Conservation (phyloP, 2,329 filamentous ascomycete genomes). For the Cladosporium colombiae region DNA sequence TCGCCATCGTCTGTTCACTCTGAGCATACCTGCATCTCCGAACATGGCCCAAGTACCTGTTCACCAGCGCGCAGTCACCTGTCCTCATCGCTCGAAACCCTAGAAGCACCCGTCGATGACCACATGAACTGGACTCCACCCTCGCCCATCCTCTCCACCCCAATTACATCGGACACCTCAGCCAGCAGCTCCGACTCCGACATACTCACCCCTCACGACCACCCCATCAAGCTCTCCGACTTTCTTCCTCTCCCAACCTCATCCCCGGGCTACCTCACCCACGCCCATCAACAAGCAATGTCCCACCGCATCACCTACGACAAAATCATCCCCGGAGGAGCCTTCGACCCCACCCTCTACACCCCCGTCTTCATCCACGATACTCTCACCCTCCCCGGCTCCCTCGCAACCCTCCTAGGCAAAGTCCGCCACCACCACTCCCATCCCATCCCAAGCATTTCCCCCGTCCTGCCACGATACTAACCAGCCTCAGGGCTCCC, state of each 20-base stretch:
- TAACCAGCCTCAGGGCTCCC: constrained; percentile 18
- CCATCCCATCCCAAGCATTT: background rate
- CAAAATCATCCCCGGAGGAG: constrained; percentile 50
- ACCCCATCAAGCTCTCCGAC: background rate
- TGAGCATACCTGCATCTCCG: too few species aligned
- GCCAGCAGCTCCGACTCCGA: background rate
- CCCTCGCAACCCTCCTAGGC: constrained; percentile 36
- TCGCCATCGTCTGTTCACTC: background rate
- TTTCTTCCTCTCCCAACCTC: constrained; percentile 11
- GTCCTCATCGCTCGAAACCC: background rate
- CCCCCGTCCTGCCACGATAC: background rate
- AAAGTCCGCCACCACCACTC: constrained; percentile 22
- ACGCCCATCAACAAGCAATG: constrained; percentile 30
- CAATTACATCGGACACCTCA: background rate
- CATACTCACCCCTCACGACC: too few species aligned
- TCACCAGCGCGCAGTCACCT: background rate
- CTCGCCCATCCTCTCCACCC: background rate
- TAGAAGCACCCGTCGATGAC: background rate
- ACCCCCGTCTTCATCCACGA: constrained; percentile 55
- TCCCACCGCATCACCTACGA: constrained; percentile 29
- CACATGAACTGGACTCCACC: constrained; percentile 2
- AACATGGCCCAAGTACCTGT: background rate
- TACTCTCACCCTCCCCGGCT: constrained; percentile 53
- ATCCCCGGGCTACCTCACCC: background rate
- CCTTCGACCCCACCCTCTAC: constrained; percentile 55